Evolutionary conservation across 2,329 filamentous ascomycete species (phyloP).

Genomic region (Botrytis aclada): DNA sequence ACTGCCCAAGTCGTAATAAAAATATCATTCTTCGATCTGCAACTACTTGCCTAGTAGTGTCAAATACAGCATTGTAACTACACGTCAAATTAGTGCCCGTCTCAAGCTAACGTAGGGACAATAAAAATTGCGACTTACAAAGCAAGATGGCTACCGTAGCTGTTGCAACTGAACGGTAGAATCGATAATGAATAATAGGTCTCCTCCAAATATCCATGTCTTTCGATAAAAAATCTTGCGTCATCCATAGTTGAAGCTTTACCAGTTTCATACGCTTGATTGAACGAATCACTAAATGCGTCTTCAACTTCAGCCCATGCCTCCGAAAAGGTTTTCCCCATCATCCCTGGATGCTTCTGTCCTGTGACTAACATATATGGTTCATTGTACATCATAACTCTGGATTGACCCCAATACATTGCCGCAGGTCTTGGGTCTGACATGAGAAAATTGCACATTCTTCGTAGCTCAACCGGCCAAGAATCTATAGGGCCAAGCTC

Average conservation of each 20-base stretch:
- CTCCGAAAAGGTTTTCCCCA: slow-evolving; percentile 48
- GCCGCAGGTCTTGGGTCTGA: slow-evolving; percentile 71
- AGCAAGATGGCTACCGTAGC: slow-evolving; percentile 21
- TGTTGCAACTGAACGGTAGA: slow-evolving; percentile 26
- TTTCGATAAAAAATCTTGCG: slow-evolving; percentile 36
- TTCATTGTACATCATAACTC: slow-evolving; percentile 69
- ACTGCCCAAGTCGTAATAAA: slow-evolving; percentile 71
- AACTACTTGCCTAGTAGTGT: slow-evolving; percentile 73
- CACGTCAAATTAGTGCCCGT: not conserved
- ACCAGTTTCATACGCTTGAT: slow-evolving; percentile 33
- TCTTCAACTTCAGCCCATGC: slow-evolving; percentile 41
- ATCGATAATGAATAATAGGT: slow-evolving; percentile 37
- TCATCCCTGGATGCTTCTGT: slow-evolving; percentile 70
- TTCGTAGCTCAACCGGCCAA: slow-evolving; percentile 69
- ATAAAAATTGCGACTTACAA: slow-evolving; percentile 24
- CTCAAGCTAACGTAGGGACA: not conserved
- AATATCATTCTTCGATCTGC: slow-evolving; percentile 75
- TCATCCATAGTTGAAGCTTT: slow-evolving; percentile 31
- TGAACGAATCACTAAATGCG: slow-evolving; percentile 35
- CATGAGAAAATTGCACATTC: slow-evolving; percentile 82
- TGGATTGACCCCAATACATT: slow-evolving; percentile 75
- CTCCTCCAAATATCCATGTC: slow-evolving; percentile 40
- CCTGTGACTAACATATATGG: slow-evolving; percentile 69
- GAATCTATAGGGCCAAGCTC: slow-evolving; percentile 31
- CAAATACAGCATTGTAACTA: slow-evolving; percentile 65